A percentile compares a stretch with the other conserved stretches of the same genome.
Conservation (phyloP, 257 asterid species). For the Przewalskia tangutica region DNA sequence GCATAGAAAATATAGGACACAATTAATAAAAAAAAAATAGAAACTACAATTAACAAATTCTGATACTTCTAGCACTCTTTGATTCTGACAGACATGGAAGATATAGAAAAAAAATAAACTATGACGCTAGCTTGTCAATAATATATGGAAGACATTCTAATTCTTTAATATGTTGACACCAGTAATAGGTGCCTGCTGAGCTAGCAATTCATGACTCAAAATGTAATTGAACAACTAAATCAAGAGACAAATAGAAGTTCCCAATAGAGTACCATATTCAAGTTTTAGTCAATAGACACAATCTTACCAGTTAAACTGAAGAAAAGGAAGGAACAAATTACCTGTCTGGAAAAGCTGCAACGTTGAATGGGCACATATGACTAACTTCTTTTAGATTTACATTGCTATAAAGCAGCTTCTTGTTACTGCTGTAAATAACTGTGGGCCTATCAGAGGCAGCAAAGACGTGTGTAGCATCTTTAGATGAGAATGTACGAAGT, state of each 20-base stretch:
- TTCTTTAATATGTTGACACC: neutral
- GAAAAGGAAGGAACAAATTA: constrained; percentile 15
- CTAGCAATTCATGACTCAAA: neutral
- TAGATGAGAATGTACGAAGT: constrained; percentile 91
- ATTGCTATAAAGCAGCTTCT: constrained; percentile 90
- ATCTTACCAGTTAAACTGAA: neutral
- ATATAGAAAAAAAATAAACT: neutral
- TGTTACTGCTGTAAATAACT: constrained; percentile 95
- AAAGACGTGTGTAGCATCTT: constrained; percentile 87
- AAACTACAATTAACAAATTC: neutral
- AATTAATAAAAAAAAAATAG: neutral
- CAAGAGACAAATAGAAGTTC: neutral
- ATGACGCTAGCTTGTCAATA: neutral
- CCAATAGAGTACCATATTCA: neutral
- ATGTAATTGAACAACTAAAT: neutral
- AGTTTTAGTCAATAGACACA: neutral
- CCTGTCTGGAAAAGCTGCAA: constrained; percentile 99
- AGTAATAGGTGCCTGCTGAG: neutral
- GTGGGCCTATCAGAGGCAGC: constrained; percentile 99
- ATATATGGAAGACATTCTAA: neutral
- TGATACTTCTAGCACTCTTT: neutral
- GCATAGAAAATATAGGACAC: neutral
- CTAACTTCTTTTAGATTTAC: constrained; percentile 94
- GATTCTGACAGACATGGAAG: neutral
- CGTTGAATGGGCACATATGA: constrained; percentile 96